phyloP scores from a whole-genome alignment of 768 basidiomycete genomes.

The Russula olivacea region DNA sequence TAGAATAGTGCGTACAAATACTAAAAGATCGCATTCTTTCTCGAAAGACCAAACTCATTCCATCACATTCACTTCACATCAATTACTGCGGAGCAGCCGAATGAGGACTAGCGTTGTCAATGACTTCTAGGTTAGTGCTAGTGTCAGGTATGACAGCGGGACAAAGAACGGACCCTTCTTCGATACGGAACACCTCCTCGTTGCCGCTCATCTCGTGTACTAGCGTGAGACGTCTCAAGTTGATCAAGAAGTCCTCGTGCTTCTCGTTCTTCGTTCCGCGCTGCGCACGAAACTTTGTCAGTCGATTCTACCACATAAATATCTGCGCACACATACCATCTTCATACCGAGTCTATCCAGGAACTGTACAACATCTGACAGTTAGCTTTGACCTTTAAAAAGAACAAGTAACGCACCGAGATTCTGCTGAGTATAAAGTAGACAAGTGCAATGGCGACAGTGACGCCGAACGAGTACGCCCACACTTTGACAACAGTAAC shows the following conservation, averaged over 20 bases:
- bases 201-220: slow-evolving; percentile 33
- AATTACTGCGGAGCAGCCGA: not conserved
- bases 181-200: slow-evolving; percentile 26
- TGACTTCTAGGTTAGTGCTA: not conserved
- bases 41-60: too few species aligned
- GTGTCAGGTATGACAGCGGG: not conserved
- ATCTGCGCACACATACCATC: slow-evolving; percentile 20
- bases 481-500: slow-evolving; percentile 40
- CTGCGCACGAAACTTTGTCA: slow-evolving; percentile 17
- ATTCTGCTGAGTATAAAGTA: slow-evolving; percentile 38
- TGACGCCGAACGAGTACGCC: slow-evolving; percentile 39
- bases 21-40: too few species aligned
- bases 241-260: slow-evolving; percentile 37
- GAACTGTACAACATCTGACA: slow-evolving; percentile 24
- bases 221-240: slow-evolving; percentile 38
- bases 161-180: slow-evolving; percentile 16
- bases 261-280: slow-evolving; percentile 35
- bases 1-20: not conserved
- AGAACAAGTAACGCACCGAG: slow-evolving; percentile 12
- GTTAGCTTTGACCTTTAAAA: not conserved
- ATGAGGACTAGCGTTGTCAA: not conserved
- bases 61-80: too few species aligned
- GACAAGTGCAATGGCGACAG: slow-evolving; percentile 34
- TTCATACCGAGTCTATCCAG: slow-evolving; percentile 37
- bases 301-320: not conserved